phyloP scores from a whole-genome alignment of 1,284 basidiomycete species.

The Sanghuangporus weigelae region DNA sequence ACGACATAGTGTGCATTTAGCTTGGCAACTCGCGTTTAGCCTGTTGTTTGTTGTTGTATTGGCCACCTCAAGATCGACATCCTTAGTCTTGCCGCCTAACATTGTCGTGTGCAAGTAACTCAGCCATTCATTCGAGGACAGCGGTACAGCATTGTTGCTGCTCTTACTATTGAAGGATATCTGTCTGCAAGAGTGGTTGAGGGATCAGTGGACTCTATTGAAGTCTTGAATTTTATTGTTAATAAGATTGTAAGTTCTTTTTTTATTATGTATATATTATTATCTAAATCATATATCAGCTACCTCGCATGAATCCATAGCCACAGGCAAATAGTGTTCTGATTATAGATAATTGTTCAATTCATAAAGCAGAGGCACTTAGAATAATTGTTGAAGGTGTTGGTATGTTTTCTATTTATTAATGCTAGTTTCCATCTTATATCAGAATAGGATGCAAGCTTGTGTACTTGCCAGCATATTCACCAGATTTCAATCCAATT shows the following conservation, averaged over 20 bases:
- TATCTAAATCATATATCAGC: slow-evolving; percentile 22
- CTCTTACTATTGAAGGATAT: slow-evolving; percentile 28
- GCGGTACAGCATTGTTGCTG: slow-evolving; percentile 33
- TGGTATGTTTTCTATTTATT: not conserved
- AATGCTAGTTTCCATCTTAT: not conserved
- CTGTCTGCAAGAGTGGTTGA: slow-evolving; percentile 20
- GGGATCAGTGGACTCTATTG: slow-evolving; percentile 23
- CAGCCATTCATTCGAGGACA: slow-evolving; percentile 21
- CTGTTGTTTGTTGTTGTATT: too few relatives aligned
- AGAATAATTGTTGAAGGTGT: not conserved
- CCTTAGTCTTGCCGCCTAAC: too few relatives aligned
- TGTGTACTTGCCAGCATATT: slow-evolving; percentile 20
- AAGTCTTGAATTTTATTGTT: slow-evolving; percentile 27
- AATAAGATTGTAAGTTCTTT: slow-evolving; percentile 22
- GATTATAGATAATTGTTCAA: not conserved
- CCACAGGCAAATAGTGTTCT: slow-evolving; percentile 15
- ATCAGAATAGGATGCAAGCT: slow-evolving; percentile 14
- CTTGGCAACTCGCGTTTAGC: too few relatives aligned
- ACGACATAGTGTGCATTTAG: too few relatives aligned
- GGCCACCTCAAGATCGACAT: too few relatives aligned
- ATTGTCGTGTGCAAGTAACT: slow-evolving; percentile 23
- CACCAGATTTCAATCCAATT: slow-evolving; percentile 22
- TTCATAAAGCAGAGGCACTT: not conserved
- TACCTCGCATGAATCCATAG: slow-evolving; percentile 19
- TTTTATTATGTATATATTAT: not conserved